Conservation (phyloP, 148 eudicot genomes). For the Heliosperma pusillum region DNA sequence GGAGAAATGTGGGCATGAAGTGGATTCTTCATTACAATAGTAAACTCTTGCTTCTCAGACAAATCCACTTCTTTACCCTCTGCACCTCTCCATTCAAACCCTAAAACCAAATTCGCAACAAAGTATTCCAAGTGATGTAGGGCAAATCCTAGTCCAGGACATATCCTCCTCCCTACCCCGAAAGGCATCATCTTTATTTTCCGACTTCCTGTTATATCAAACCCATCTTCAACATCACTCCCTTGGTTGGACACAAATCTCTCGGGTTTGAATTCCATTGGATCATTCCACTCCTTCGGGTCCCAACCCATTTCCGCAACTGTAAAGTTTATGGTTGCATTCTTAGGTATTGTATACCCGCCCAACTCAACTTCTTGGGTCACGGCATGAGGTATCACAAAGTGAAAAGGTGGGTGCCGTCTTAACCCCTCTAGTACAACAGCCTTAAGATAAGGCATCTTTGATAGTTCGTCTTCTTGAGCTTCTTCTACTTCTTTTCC, state of each 20-base stretch:
- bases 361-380: slow-evolving; percentile 45
- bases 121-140: slow-evolving; percentile 60
- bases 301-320: slow-evolving; percentile 67
- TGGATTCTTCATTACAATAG: slow-evolving; percentile 60
- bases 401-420: slow-evolving; percentile 73
- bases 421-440: slow-evolving; percentile 61
- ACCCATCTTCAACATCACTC: slow-evolving; percentile 2
- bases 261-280: slow-evolving; percentile 62
- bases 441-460: slow-evolving; percentile 55
- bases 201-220: slow-evolving; percentile 51
- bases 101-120: slow-evolving; percentile 61
- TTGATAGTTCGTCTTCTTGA: slow-evolving; percentile 49
- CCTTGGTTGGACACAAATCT: slow-evolving; percentile 37
- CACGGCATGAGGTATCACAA: slow-evolving; percentile 54
- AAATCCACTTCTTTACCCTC: slow-evolving; percentile 49
- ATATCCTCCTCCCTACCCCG: slow-evolving; percentile 66
- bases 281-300: slow-evolving; percentile 57
- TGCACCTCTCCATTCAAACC: slow-evolving; percentile 43
- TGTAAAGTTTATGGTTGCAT: slow-evolving; percentile 47
- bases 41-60: slow-evolving; percentile 51
- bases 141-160: slow-evolving; percentile 50
- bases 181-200: slow-evolving; percentile 87
- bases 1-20: slow-evolving; percentile 38
- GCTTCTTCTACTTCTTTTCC: slow-evolving; percentile 25
- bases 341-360: slow-evolving; percentile 46